These are phyloP conservation scores for Centella asiatica DNA, from an alignment of 129 eudicot genomes.

Conservation along the genomic window DNA sequence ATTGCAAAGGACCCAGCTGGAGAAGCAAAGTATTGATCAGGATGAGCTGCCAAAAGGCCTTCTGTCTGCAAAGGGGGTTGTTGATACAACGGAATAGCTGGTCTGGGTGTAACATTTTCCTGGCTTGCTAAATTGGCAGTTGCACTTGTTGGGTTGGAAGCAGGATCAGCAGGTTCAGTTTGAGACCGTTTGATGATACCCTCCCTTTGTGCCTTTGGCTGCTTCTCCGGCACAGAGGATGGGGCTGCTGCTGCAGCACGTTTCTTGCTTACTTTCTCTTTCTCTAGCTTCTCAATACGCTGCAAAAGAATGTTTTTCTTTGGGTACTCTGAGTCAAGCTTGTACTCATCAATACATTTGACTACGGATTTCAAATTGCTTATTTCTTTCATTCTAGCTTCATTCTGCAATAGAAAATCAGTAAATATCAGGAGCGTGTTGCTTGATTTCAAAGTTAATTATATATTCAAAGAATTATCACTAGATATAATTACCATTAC, in stretches of 20 bases:
- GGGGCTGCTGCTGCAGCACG: conserved; percentile 20
- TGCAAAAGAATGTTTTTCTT: conserved; percentile 14
- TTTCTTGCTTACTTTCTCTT: conserved; percentile 22
- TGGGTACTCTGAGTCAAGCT: conserved; percentile 27
- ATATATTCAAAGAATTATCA: neutral
- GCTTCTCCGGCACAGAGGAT: conserved; percentile 15
- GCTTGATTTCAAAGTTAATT: neutral
- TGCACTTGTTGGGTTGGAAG: conserved; percentile 5
- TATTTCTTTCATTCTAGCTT: conserved; percentile 23
- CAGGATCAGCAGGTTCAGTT: conserved; percentile 7
- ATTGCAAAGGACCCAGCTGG: conserved; percentile 19
- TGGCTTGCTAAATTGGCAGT: conserved; percentile 7
- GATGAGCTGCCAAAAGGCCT: conserved; percentile 12
- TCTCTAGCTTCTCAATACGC: conserved; percentile 30
- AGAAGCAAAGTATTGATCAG: conserved; percentile 14
- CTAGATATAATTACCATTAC: conserved; percentile 19
- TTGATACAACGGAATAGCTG: conserved; percentile 13
- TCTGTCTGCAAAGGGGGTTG: conserved; percentile 10
- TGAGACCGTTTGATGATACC: conserved; percentile 13
- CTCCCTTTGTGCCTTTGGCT: conserved; percentile 13
- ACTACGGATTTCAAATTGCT: conserved; percentile 27
- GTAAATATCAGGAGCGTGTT: neutral
- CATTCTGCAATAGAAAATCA: conserved; percentile 17
- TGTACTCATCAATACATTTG: conserved; percentile 25
- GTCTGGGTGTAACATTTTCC: neutral